These are phyloP conservation scores for Parastagonospora nodorum DNA, from an alignment of 2,329 filamentous ascomycete genomes.

Conservation along the genomic window DNA sequence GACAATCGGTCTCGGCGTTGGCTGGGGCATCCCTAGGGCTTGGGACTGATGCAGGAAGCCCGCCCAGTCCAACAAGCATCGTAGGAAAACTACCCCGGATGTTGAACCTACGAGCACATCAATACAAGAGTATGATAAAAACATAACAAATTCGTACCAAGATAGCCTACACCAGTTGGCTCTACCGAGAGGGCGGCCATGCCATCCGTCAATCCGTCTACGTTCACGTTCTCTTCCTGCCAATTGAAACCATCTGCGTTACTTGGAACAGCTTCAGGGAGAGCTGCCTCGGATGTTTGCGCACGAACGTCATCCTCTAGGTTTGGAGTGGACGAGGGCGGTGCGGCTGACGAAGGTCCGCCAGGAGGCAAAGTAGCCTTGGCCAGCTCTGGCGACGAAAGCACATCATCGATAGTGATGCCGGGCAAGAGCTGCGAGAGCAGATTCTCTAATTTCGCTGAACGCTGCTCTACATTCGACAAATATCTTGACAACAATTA, in stretches of 20 bases:
- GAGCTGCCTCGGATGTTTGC: constrained; percentile 16
- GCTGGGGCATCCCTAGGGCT: constrained; percentile 12
- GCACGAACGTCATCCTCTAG: constrained; percentile 14
- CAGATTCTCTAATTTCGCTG: constrained; percentile 22
- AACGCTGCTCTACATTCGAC: constrained; percentile 27
- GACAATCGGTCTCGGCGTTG: constrained; percentile 11
- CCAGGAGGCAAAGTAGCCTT: constrained; percentile 5
- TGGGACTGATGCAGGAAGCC: constrained; percentile 30
- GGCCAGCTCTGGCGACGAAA: constrained; percentile 20
- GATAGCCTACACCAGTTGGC: constrained; percentile 32
- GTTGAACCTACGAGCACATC: constrained; percentile 22
- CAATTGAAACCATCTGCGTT: constrained; percentile 32
- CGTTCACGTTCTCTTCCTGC: constrained; percentile 25
- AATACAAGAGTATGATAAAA: not conserved
- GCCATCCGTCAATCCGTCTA: constrained; percentile 30
- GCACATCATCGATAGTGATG: constrained; percentile 24
- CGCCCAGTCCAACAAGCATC: constrained; percentile 33
- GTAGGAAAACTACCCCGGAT: constrained; percentile 30
- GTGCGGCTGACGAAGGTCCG: constrained; percentile 10
- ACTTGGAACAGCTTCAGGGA: constrained; percentile 31
- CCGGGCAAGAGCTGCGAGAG: constrained; percentile 26
- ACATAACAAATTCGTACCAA: constrained; percentile 12
- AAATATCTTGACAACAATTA: constrained; percentile 16
- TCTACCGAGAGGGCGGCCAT: constrained; percentile 35
- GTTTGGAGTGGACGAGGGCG: constrained; percentile 11